Conservation (phyloP, 306 rosid species). For the Trichosanthes cucumerina region DNA sequence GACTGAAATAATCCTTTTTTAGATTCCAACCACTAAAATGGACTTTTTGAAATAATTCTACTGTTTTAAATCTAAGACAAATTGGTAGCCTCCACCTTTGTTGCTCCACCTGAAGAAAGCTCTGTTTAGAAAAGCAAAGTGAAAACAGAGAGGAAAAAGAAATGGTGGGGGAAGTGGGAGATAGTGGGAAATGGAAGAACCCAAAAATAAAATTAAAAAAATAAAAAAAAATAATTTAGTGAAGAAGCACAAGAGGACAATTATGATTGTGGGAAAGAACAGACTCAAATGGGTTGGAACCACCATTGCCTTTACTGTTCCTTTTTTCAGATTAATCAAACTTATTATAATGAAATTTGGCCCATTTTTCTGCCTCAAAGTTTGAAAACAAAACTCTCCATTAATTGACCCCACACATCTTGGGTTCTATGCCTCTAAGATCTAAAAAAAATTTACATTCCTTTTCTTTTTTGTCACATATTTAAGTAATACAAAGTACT, state of each 20-base stretch:
- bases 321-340: not conserved
- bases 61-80: not conserved
- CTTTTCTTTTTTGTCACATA: not conserved
- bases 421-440: not conserved
- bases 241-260: conserved; percentile 5
- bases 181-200: not conserved
- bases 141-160: not conserved
- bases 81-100: not conserved
- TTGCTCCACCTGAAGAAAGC: not conserved
- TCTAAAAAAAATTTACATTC: not conserved
- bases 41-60: no score
- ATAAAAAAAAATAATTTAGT: not conserved
- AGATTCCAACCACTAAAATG: no score
- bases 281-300: conserved; percentile 15
- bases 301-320: not conserved
- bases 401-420: conserved; percentile 1
- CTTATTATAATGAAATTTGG: not conserved
- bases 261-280: conserved; percentile 1
- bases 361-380: conserved; percentile 10
- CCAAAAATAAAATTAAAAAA: no score
- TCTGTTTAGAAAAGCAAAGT: not conserved
- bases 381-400: not conserved
- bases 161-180: not conserved
- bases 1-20: no score
- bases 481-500: not conserved